Evolutionary conservation across 2,329 filamentous ascomycete genomes (phyloP), one percentile per base, ranked within the genome.

Genomic region (Fusarium sororula): DNA sequence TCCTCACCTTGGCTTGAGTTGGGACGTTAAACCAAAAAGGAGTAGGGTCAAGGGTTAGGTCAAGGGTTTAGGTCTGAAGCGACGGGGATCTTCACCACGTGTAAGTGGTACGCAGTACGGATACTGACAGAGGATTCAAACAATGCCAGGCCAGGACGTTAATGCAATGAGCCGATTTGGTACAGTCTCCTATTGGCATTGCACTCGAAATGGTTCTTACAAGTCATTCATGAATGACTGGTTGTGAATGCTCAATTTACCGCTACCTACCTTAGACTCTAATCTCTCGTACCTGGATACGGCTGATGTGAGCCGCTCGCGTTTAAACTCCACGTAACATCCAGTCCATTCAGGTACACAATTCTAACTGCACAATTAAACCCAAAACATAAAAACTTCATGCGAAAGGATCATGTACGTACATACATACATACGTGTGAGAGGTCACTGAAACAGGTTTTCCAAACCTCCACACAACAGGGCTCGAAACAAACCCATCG

Each of bases 21-120:
- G 30, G 63, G 63, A 41, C 38, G 56, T 58, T 71, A 62, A 53
- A 45, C 65, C 64, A 41, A 42, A 68, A 63, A 37, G 59, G 58
- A 63, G 55, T 71, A 72, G 71, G 71, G 71, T 63, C 70, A 67
- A 68, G 63, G 63, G 64, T 66, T 66, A 68, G 59, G 55, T 73
- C 72, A 73, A 72, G 71, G 71, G 57, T 63, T 60, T 60, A 48
- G 55, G 59, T 70, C 55, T 70, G 58, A 70, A 56, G 65, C 35
- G 41, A 58, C 17, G 60, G 60, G 55, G 32, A 64, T 64, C 65
- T 45, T 65, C 55, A 74, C 71, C 71, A 74, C 68, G 72, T 74
- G 71, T 69, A 72, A 72, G 66, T 57, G 63, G 48, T 41, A 39
- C 69, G 59, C 48, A 32, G 30, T 32, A 39, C 63, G 44, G 45